Evolutionary conservation across 805 yeast species (phyloP).

Genomic region (Barnettozyma vustinii): DNA sequence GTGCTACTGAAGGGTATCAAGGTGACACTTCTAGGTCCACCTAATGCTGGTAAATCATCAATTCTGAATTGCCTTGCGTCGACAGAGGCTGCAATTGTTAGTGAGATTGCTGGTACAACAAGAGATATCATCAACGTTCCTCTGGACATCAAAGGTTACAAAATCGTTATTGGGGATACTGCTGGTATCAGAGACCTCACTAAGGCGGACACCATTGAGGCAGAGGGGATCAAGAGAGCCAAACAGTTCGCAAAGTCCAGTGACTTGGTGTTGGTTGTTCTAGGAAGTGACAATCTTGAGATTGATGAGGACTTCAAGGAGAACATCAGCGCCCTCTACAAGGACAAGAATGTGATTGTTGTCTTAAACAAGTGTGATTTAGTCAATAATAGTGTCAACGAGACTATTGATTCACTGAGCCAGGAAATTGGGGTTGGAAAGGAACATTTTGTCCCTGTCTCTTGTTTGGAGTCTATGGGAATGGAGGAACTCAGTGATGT

Average conservation of each 20-base stretch:
- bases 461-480: slow-evolving; percentile 60
- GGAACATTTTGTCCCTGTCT: slow-evolving; percentile 36
- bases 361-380: slow-evolving; percentile 62
- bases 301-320: slow-evolving; percentile 34
- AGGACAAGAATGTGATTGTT: slow-evolving; percentile 32
- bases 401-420: slow-evolving; percentile 21
- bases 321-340: slow-evolving; percentile 31
- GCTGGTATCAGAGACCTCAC: slow-evolving; percentile 72
- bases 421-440: slow-evolving; percentile 18
- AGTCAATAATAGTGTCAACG: slow-evolving; percentile 17
- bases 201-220: slow-evolving; percentile 54
- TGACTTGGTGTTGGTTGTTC: slow-evolving; percentile 63
- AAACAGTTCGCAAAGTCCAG: slow-evolving; percentile 50
- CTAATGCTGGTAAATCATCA: slow-evolving; percentile 95
- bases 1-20: slow-evolving; percentile 68
- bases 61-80: slow-evolving; percentile 69
- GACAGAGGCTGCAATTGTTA: slow-evolving; percentile 85
- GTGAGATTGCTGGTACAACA: slow-evolving; percentile 90
- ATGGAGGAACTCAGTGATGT: slow-evolving; percentile 38
- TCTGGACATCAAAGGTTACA: slow-evolving; percentile 76
- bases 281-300: slow-evolving; percentile 41
- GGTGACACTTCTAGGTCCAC: slow-evolving; percentile 77
- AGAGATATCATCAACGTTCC: slow-evolving; percentile 83
- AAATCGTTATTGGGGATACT: slow-evolving; percentile 82
- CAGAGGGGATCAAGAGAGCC: slow-evolving; percentile 80